Evolutionary conservation across 2,329 filamentous ascomycete genomes (phyloP).

Genomic region (Colletotrichum cordylinicola): DNA sequence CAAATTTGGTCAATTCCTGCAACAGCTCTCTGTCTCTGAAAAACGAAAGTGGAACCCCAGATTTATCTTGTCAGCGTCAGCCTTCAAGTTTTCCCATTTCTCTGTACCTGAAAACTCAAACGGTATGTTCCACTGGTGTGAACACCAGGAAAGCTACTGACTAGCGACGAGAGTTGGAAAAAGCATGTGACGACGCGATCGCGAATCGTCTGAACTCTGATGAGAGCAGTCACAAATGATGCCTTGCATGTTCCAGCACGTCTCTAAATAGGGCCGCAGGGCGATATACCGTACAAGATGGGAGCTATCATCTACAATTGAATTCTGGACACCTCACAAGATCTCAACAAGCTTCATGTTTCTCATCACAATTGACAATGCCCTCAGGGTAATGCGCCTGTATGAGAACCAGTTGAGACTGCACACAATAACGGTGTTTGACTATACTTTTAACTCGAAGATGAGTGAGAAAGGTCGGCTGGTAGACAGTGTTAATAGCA

Average conservation of each 20-base stretch:
- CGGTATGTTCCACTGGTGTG: neutral
- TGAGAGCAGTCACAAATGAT: neutral
- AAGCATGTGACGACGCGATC: neutral
- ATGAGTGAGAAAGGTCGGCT: no score
- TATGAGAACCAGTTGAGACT: neutral
- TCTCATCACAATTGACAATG: neutral
- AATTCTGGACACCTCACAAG: neutral
- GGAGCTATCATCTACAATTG: neutral
- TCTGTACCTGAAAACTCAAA: neutral
- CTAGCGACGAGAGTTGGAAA: no score
- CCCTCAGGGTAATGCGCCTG: accelerated
- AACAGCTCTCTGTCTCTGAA: neutral
- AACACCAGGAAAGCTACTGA: neutral
- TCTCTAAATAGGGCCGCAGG: neutral
- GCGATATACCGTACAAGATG: neutral
- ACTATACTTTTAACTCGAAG: no score
- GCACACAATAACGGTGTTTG: no score
- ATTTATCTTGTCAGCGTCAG: neutral
- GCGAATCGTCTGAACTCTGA: neutral
- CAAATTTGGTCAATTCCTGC: neutral
- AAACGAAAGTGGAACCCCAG: neutral
- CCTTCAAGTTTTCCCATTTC: accelerated
- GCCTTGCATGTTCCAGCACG: neutral
- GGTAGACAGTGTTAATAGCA: no score
- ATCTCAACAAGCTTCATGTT: neutral